Evolutionary conservation across 108 stramenopile genomes (phyloP).

Genomic region (Cylindrotheca closterium): DNA sequence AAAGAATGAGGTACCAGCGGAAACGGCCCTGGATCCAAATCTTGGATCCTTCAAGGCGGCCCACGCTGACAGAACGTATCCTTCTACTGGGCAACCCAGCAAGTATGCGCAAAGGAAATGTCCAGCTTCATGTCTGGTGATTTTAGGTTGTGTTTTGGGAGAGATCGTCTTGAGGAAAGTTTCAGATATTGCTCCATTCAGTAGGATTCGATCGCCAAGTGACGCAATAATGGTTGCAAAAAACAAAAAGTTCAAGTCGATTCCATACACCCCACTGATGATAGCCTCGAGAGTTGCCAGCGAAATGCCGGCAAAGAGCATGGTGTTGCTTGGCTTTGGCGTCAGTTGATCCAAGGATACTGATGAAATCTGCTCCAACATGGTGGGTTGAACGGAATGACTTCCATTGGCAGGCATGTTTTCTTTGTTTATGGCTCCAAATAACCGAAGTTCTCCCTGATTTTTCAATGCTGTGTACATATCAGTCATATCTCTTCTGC

Average conservation of each 20-base stretch:
- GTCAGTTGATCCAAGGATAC: conserved; percentile 76
- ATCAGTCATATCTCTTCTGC: conserved; percentile 72
- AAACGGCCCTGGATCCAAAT: conserved; percentile 65
- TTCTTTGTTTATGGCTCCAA: conserved; percentile 49
- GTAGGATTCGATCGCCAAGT: conserved; percentile 54
- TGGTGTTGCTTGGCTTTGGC: conserved; percentile 70
- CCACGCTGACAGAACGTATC: conserved; percentile 79
- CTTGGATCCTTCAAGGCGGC: conserved; percentile 77
- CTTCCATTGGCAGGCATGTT: conserved; percentile 64
- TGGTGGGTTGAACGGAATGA: conserved; percentile 61
- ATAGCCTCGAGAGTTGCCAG: conserved; percentile 64
- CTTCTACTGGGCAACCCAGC: conserved; percentile 93
- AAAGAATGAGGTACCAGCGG: conserved; percentile 91
- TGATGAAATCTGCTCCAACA: conserved; percentile 67
- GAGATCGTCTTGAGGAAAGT: conserved; percentile 46
- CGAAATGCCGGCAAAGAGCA: conserved; percentile 60
- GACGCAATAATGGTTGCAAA: conserved; percentile 53
- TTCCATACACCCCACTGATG: conserved; percentile 39
- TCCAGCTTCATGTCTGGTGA: conserved; percentile 90
- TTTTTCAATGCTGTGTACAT: conserved; percentile 65
- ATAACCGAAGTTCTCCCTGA: conserved; percentile 46
- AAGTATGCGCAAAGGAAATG: conserved; percentile 92
- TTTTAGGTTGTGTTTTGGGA: conserved; percentile 70
- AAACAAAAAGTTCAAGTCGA: conserved; percentile 67
- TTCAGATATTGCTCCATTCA: conserved; percentile 84